These are phyloP conservation scores for Eimeria brunetti DNA, from an alignment of 169 alveolate genomes.

Conservation along the genomic window DNA sequence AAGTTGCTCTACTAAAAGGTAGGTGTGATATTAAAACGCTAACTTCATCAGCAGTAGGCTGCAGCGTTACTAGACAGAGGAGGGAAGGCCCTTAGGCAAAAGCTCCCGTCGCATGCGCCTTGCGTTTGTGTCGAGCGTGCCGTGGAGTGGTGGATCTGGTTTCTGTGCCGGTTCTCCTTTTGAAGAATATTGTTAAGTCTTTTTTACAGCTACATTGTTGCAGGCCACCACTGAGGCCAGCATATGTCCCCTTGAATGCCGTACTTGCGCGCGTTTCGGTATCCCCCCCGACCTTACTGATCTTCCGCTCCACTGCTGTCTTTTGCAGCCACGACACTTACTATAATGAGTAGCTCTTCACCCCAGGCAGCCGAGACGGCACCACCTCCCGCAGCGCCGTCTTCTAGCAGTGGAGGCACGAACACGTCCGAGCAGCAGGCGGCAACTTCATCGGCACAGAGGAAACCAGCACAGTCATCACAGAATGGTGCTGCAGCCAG, in stretches of 20 bases:
- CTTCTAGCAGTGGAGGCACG: constrained; percentile 13
- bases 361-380: constrained; percentile 34
- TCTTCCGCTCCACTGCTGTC: background rate
- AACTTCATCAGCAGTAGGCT: background rate
- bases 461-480: constrained; percentile 45
- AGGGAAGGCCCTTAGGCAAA: background rate
- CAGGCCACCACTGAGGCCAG: background rate
- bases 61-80: constrained; percentile 1
- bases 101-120: constrained; percentile 54
- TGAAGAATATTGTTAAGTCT: background rate
- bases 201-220: background rate
- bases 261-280: background rate
- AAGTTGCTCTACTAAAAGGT: background rate
- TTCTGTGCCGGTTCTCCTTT: background rate
- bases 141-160: background rate
- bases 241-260: background rate
- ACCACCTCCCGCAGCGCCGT: constrained; percentile 22
- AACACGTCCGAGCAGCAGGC: background rate
- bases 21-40: background rate
- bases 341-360: constrained; percentile 4
- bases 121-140: constrained; percentile 10
- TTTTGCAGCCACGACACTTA: background rate
- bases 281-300: background rate
- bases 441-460: background rate
- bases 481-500: constrained; percentile 41